phyloP scores from a whole-genome alignment of 257 asterid genomes.

The Anisodus tanguticus region DNA sequence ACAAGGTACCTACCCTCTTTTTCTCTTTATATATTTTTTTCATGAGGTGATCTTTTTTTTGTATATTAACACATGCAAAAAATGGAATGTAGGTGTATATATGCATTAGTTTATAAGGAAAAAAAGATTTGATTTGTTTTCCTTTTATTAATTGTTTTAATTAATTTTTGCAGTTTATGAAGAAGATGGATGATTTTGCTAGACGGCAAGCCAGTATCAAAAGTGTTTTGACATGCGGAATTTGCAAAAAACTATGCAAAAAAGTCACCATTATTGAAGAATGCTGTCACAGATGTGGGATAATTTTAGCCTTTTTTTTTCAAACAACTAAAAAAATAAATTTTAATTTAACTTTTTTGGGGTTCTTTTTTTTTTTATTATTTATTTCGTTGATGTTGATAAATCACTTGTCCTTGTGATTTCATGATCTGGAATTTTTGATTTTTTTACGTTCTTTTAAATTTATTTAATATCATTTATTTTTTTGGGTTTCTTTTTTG shows the following conservation, averaged over 20 bases:
- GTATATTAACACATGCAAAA: background rate
- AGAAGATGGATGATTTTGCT: background rate
- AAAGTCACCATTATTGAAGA: slow-evolving; percentile 33
- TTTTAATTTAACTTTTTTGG: background rate
- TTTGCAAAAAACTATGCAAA: slow-evolving; percentile 27
- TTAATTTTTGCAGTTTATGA: background rate
- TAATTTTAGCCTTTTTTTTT: no score
- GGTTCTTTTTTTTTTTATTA: background rate
- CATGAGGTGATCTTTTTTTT: background rate
- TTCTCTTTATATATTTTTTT: background rate
- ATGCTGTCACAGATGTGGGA: slow-evolving; percentile 35
- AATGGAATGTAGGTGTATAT: background rate
- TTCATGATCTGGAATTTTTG: background rate
- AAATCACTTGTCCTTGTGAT: background rate
- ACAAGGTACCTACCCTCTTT: background rate
- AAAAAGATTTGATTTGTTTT: background rate
- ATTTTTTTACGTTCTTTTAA: background rate
- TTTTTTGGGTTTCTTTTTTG: background rate
- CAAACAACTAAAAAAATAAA: background rate
- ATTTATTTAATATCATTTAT: background rate
- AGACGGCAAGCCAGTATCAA: slow-evolving; percentile 21
- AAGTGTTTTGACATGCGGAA: slow-evolving; percentile 28
- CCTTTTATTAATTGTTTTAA: background rate
- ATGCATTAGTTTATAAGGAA: background rate
- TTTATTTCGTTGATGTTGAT: background rate